Percentiles rank a stretch among this genome's conserved stretches.
phyloP scores from a whole-genome alignment of 495 filamentous ascomycete species.

The Neurospora sp. region DNA sequence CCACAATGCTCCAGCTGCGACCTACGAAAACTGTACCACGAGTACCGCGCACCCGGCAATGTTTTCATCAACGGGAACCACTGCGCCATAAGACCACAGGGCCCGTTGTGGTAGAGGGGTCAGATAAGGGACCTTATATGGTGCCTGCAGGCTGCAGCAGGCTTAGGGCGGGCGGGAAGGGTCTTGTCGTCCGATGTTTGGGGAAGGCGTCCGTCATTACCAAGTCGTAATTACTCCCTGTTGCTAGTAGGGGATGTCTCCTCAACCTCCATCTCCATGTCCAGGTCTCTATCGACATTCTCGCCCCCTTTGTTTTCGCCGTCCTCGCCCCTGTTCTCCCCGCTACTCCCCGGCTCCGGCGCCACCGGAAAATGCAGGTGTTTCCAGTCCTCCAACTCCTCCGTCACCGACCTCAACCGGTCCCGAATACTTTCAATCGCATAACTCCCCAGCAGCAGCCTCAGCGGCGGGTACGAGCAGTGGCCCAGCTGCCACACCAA shows the following conservation, averaged over 20 bases:
- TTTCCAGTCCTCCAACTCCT: conserved; percentile 92
- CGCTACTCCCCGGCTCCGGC: conserved; percentile 11
- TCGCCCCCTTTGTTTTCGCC: not conserved
- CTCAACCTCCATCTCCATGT: not conserved
- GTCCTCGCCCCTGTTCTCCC: not conserved
- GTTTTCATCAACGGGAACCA: not conserved
- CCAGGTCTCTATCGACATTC: not conserved
- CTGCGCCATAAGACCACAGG: not conserved
- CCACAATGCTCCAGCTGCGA: not conserved
- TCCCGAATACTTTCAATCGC: conserved; percentile 93
- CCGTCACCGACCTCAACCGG: conserved; percentile 76
- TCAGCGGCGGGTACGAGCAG: conserved; percentile 78
- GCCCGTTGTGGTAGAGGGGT: not conserved
- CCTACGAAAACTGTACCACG: not conserved
- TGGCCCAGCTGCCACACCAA: conserved; percentile 93
- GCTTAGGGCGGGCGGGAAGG: not conserved
- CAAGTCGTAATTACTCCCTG: not conserved
- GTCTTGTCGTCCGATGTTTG: not conserved
- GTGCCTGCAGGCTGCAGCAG: not conserved
- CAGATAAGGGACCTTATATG: not conserved
- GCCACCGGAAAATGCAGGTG: conserved; percentile 53
- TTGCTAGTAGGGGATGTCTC: not conserved
- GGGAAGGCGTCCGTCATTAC: not conserved
- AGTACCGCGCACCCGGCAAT: not conserved
- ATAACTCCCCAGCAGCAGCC: conserved; percentile 80